A percentile compares a stretch with the other conserved stretches of the same genome.
Conservation (phyloP, 2,329 filamentous ascomycete species). For the Sporothrix protearum region DNA sequence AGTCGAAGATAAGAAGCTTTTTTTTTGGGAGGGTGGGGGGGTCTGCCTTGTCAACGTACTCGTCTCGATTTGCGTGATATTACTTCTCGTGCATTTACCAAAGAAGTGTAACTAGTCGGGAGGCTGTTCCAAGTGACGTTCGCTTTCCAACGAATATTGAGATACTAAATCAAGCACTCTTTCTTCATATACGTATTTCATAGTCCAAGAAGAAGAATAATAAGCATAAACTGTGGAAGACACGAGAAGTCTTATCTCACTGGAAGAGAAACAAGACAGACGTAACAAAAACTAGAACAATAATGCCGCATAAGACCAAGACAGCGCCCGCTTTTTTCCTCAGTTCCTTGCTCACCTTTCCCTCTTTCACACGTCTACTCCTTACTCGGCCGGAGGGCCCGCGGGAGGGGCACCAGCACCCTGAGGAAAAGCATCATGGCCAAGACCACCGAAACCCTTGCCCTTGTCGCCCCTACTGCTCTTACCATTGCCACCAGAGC, state of each 20-base stretch:
- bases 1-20: too few species aligned
- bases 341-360: not conserved
- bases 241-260: not conserved
- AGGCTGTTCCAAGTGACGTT: not conserved
- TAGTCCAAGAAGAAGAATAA: too few species aligned
- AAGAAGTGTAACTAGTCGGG: too few species aligned
- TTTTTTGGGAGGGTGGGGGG: too few species aligned
- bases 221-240: not conserved
- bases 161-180: too few species aligned
- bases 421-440: not conserved
- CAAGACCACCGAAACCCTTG: not conserved
- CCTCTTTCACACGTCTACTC: not conserved
- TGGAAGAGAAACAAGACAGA: not conserved
- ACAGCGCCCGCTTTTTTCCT: not conserved
- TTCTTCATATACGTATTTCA: too few species aligned
- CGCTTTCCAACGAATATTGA: not conserved
- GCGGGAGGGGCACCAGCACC: not conserved
- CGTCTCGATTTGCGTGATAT: too few species aligned
- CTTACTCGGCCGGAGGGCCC: not conserved
- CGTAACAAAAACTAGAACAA: conserved; percentile 1
- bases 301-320: not conserved
- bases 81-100: too few species aligned
- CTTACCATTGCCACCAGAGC: not conserved
- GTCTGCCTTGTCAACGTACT: too few species aligned
- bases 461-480: conserved; percentile 2